Conservation (phyloP, 306 rosid genomes). For the Ammopiptanthus mongolicus region DNA sequence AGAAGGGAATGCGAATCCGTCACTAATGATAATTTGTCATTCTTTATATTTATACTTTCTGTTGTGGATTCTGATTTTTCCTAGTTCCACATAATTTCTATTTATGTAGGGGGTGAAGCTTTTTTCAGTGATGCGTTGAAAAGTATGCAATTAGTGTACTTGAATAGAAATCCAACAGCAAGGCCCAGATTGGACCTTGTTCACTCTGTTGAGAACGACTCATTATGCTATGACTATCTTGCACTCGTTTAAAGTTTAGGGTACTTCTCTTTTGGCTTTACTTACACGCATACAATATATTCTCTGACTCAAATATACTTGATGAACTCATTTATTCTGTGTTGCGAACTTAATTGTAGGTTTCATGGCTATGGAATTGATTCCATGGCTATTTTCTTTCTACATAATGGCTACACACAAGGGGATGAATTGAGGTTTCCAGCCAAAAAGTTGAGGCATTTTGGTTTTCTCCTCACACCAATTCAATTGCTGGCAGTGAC, state of each 20-base stretch:
- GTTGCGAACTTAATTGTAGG: slow-evolving; percentile 35
- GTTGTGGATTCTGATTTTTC: not conserved
- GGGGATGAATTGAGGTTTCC: slow-evolving; percentile 75
- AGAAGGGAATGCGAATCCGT: no score
- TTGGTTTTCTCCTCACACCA: slow-evolving; percentile 87
- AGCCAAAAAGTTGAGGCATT: slow-evolving; percentile 76
- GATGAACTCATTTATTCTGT: not conserved
- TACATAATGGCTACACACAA: slow-evolving; percentile 73
- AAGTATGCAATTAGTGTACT: slow-evolving; percentile 69
- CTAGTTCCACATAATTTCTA: not conserved
- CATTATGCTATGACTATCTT: slow-evolving; percentile 74
- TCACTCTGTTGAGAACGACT: slow-evolving; percentile 47
- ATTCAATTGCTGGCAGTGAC: slow-evolving; percentile 29
- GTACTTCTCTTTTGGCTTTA: slow-evolving; percentile 34
- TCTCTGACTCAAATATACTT: not conserved
- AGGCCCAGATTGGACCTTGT: slow-evolving; percentile 77
- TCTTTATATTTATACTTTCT: not conserved
- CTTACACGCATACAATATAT: not conserved
- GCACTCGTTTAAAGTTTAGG: slow-evolving; percentile 96
- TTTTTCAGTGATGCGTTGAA: slow-evolving; percentile 71
- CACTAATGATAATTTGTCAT: no score
- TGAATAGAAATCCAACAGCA: slow-evolving; percentile 86
- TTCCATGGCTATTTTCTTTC: slow-evolving; percentile 68
- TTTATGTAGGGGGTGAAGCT: slow-evolving; percentile 56
- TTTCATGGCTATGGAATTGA: slow-evolving; percentile 85